phyloP scores from a whole-genome alignment of 208 protist species.

The Crithidia expoeki region DNA sequence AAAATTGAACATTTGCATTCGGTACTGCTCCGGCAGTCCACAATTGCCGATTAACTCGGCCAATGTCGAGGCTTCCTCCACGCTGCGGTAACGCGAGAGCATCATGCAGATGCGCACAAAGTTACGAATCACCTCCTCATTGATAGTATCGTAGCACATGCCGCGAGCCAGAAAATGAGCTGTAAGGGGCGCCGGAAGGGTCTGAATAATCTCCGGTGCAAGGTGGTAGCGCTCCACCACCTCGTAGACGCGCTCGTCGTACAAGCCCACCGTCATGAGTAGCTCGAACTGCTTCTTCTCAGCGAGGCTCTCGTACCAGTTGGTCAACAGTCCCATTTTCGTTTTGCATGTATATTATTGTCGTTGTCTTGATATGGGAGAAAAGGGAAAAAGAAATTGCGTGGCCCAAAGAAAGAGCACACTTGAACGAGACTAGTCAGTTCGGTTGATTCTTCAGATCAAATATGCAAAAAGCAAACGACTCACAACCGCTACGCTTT shows the following conservation, averaged over 20 bases:
- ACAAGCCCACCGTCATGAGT: slow-evolving; percentile 71
- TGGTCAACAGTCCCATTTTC: slow-evolving; percentile 60
- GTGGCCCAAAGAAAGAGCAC: no score
- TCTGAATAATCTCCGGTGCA: slow-evolving; percentile 48
- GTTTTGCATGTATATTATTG: no score
- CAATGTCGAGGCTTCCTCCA: slow-evolving; percentile 76
- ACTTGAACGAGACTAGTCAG: no score
- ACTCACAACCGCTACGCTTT: no score
- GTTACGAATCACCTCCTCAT: slow-evolving; percentile 76
- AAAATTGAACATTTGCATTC: slow-evolving; percentile 87
- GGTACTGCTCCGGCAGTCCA: slow-evolving; percentile 82
- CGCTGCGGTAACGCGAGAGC: slow-evolving; percentile 71
- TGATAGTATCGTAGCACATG: slow-evolving; percentile 83
- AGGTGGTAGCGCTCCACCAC: slow-evolving; percentile 81
- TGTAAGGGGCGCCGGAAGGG: slow-evolving; percentile 62
- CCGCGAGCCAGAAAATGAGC: slow-evolving; percentile 80
- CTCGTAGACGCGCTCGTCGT: slow-evolving; percentile 91
- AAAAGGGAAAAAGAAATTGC: slow-evolving; percentile 4
- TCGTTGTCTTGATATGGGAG: neutral
- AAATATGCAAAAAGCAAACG: no score
- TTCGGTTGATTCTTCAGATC: no score
- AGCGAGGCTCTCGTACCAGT: slow-evolving; percentile 75
- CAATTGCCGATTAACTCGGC: slow-evolving; percentile 86
- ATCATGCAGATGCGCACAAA: slow-evolving; percentile 87
- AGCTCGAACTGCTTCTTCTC: slow-evolving; percentile 57